These are phyloP conservation scores for Fusarium temperatum DNA, from an alignment of 2,329 filamentous ascomycete species.

Conservation along the genomic window DNA sequence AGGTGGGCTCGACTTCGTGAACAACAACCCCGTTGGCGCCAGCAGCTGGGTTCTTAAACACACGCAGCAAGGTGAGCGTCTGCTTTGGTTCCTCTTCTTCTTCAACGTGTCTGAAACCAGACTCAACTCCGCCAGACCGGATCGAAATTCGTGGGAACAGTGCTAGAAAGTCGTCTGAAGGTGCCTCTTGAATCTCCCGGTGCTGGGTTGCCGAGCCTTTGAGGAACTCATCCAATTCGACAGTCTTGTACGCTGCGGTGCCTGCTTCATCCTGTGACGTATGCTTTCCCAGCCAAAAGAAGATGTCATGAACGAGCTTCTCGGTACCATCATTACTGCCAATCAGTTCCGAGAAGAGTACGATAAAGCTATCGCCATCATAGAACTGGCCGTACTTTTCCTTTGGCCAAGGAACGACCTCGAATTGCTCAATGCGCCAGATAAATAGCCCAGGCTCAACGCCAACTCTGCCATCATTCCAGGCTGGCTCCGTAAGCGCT, in stretches of 20 bases:
- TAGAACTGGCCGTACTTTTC: slow-evolving; percentile 68
- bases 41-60: slow-evolving; percentile 67
- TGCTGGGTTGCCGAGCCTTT: slow-evolving; percentile 70
- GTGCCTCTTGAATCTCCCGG: slow-evolving; percentile 68
- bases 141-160: slow-evolving; percentile 71
- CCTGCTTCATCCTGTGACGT: slow-evolving; percentile 75
- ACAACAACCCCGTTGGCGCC: slow-evolving; percentile 63
- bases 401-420: slow-evolving; percentile 69
- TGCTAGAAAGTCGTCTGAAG: slow-evolving; percentile 67
- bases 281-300: slow-evolving; percentile 74
- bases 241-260: slow-evolving; percentile 75
- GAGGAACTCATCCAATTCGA: slow-evolving; percentile 74
- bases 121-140: slow-evolving; percentile 66
- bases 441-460: slow-evolving; percentile 63
- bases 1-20: slow-evolving; percentile 69
- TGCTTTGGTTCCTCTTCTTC: slow-evolving; percentile 52
- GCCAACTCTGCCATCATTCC: slow-evolving; percentile 68
- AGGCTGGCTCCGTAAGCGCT: slow-evolving; percentile 71
- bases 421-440: slow-evolving; percentile 75
- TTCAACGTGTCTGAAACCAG: slow-evolving; percentile 72
- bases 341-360: slow-evolving; percentile 67
- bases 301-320: slow-evolving; percentile 69
- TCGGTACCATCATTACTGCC: slow-evolving; percentile 53
- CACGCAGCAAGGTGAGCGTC: slow-evolving; percentile 63
- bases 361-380: slow-evolving; percentile 74